Conservation (phyloP, 805 yeast genomes). For the Yamadazyma olivae region DNA sequence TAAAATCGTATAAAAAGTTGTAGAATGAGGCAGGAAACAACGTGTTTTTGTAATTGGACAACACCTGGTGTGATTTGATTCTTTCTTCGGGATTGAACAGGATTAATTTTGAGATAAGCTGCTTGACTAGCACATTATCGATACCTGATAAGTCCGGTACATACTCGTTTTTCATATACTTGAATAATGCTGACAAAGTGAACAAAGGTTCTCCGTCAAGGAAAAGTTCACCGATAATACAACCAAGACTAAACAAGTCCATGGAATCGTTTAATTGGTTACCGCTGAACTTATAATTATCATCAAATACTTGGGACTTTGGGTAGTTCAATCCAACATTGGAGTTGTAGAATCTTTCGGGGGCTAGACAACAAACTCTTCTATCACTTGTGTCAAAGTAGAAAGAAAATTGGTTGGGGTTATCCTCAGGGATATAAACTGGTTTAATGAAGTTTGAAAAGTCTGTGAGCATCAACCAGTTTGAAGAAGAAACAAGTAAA, state of each 20-base stretch:
- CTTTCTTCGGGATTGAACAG: slow-evolving; percentile 60
- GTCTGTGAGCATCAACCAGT: slow-evolving; percentile 80
- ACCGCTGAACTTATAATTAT: slow-evolving; percentile 17
- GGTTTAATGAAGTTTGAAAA: slow-evolving; percentile 82
- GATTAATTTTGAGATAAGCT: slow-evolving; percentile 63
- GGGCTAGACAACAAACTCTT: slow-evolving; percentile 88
- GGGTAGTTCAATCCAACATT: slow-evolving; percentile 17
- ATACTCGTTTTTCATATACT: slow-evolving; percentile 68
- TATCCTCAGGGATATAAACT: slow-evolving; percentile 79
- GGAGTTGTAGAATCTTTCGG: slow-evolving; percentile 70
- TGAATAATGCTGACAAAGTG: slow-evolving; percentile 82
- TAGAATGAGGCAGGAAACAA: slow-evolving; percentile 68
- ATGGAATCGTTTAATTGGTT: slow-evolving; percentile 50
- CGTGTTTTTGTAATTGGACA: slow-evolving; percentile 46
- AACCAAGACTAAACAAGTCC: slow-evolving; percentile 84
- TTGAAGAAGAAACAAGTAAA: slow-evolving; percentile 81
- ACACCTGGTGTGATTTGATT: slow-evolving; percentile 49
- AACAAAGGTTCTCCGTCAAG: slow-evolving; percentile 85
- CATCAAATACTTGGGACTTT: slow-evolving; percentile 18
- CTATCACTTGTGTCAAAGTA: slow-evolving; percentile 89
- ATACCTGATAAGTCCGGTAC: slow-evolving; percentile 61
- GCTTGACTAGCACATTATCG: slow-evolving; percentile 46
- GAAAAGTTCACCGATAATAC: slow-evolving; percentile 87
- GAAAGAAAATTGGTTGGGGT: slow-evolving; percentile 88
- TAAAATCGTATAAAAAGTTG: slow-evolving; percentile 65